Evolutionary conservation across 352 stramenopile species (phyloP).

Genomic region (Globisporangium parvum): DNA sequence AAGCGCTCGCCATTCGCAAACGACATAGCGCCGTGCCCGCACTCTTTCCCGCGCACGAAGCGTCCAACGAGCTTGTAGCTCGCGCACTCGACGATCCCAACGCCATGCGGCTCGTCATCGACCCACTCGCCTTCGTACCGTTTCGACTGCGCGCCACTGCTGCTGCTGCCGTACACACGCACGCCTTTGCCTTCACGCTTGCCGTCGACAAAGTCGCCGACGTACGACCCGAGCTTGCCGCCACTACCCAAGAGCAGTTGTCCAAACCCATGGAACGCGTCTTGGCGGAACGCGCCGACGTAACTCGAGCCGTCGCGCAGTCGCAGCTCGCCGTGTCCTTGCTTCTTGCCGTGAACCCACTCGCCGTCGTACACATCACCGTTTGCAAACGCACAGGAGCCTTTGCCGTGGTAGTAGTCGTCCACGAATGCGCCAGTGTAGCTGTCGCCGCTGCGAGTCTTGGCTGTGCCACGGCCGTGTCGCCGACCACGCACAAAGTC

Average conservation of each 20-base stretch:
- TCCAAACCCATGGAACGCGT: conserved; percentile 59
- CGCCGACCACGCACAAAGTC: conserved; percentile 44
- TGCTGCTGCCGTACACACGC: conserved; percentile 39
- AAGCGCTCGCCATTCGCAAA: conserved; percentile 68
- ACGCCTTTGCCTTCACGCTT: conserved; percentile 54
- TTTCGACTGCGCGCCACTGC: conserved; percentile 6
- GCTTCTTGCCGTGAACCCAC: conserved; percentile 49
- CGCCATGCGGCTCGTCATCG: conserved; percentile 49
- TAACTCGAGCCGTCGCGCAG: conserved; percentile 48
- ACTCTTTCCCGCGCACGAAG: conserved; percentile 43
- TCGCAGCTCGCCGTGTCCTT: conserved; percentile 46
- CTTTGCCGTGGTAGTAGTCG: conserved; percentile 48
- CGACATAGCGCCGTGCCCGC: conserved; percentile 45
- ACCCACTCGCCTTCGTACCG: conserved; percentile 68
- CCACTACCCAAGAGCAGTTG: conserved; percentile 34
- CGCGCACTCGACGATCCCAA: conserved; percentile 44
- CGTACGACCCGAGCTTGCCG: conserved; percentile 48
- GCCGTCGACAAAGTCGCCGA: conserved; percentile 48
- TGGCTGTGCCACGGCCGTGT: conserved; percentile 44
- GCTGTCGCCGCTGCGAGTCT: conserved; percentile 27
- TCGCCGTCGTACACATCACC: conserved; percentile 69
- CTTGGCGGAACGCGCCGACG: conserved; percentile 41
- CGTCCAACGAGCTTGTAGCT: conserved; percentile 53
- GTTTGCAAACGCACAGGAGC: conserved; percentile 47
- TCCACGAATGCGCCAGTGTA: conserved; percentile 52